phyloP scores from a whole-genome alignment of 768 basidiomycete genomes.

The Hortiboletus campestris region DNA sequence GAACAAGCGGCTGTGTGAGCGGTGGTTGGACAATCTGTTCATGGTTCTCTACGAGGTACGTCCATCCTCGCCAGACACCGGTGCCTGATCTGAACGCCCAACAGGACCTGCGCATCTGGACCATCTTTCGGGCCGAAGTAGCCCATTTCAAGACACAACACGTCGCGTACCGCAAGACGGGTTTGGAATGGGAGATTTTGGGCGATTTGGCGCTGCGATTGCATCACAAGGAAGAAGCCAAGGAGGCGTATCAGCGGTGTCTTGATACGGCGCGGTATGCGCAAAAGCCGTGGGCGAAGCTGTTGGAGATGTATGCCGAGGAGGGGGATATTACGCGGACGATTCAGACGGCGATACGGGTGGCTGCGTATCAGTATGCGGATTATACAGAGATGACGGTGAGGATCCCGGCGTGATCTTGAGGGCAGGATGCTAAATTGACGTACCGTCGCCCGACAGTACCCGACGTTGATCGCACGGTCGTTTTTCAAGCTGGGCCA shows the following conservation, averaged over 20 bases:
- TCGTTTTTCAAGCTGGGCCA: constrained; percentile 92
- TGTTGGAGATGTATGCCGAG: constrained; percentile 95
- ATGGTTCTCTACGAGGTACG: constrained; percentile 96
- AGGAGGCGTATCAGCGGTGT: constrained; percentile 95
- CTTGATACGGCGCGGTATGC: constrained; percentile 85
- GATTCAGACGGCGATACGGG: constrained; percentile 88
- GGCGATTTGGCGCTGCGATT: constrained; percentile 92
- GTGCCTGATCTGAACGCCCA: not conserved
- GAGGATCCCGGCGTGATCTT: constrained; percentile 22
- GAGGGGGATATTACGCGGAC: constrained; percentile 91
- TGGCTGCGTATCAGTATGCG: constrained; percentile 89
- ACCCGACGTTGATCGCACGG: constrained; percentile 86
- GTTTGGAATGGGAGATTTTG: constrained; percentile 96
- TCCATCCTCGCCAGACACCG: not conserved
- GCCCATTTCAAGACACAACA: constrained; percentile 99
- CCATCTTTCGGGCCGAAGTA: constrained; percentile 97
- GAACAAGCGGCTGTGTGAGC: constrained; percentile 94
- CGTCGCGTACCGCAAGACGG: constrained; percentile 96
- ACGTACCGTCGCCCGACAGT: constrained; percentile 34
- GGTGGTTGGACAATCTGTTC: constrained; percentile 97
- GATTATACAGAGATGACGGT: constrained; percentile 90
- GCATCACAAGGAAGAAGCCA: constrained; percentile 97
- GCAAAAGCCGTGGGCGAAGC: constrained; percentile 87
- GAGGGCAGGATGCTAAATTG: not conserved
- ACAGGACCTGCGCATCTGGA: constrained; percentile 95